phyloP scores from a whole-genome alignment of 73 alveolate genomes.

The Blepharisma stoltei region DNA sequence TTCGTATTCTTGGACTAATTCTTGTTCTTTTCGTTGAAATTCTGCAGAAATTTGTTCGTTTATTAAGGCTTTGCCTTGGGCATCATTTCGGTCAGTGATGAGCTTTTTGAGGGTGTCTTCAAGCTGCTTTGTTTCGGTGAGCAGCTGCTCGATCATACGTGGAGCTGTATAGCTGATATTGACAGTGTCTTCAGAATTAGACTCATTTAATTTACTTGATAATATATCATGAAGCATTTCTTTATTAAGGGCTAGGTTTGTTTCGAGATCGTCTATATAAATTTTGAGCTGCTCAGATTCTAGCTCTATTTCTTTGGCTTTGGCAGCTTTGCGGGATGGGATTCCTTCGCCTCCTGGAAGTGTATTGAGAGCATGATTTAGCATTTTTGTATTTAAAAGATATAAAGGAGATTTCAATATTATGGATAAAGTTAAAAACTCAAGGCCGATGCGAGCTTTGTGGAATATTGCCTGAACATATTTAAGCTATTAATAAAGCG shows the following conservation, averaged over 20 bases:
- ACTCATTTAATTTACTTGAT: background rate
- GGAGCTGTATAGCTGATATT: background rate
- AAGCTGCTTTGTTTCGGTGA: background rate
- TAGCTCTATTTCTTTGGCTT: background rate
- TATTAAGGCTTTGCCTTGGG: conserved; percentile 22
- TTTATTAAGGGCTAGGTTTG: background rate
- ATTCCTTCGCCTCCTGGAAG: too few relatives aligned
- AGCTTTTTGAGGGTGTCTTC: background rate
- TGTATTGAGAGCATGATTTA: too few relatives aligned
- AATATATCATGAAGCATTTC: background rate
- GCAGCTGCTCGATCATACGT: background rate
- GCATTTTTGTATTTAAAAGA: too few relatives aligned
- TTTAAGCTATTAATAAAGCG: too few relatives aligned
- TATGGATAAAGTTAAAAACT: too few relatives aligned
- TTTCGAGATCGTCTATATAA: conserved; percentile 13
- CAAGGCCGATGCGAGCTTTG: too few relatives aligned
- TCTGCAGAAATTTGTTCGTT: conserved; percentile 16
- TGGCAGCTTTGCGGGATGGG: conserved; percentile 4
- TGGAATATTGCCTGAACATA: too few relatives aligned
- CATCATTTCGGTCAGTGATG: conserved; percentile 2
- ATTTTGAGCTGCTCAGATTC: background rate
- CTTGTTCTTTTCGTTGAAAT: conserved; percentile 1
- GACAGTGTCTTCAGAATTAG: background rate
- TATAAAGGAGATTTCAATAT: too few relatives aligned
- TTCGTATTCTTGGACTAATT: background rate